Evolutionary conservation across 495 filamentous ascomycete genomes (phyloP).

Genomic region (Pseudevernia furfuracea): DNA sequence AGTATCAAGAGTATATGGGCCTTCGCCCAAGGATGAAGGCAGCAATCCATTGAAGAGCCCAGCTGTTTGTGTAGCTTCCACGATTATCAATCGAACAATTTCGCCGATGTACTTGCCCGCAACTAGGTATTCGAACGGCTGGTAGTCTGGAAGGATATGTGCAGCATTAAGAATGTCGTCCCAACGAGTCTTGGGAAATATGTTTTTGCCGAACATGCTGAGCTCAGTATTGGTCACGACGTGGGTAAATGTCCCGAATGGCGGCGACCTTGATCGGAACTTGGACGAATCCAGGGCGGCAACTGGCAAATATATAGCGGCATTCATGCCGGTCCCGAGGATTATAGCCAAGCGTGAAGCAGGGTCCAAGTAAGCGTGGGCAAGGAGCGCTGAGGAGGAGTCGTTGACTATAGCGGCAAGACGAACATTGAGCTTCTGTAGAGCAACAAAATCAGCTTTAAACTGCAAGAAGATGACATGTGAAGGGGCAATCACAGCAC

Average conservation of each 20-base stretch:
- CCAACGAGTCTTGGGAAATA: conserved; percentile 66
- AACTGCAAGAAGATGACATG: neutral
- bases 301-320: conserved; percentile 63
- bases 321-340: conserved; percentile 79
- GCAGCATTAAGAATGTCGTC: conserved; percentile 61
- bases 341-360: conserved; percentile 69
- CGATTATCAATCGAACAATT: conserved; percentile 65
- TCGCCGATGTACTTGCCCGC: conserved; percentile 80
- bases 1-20: conserved; percentile 61
- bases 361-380: conserved; percentile 60
- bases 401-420: conserved; percentile 80
- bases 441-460: neutral
- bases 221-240: conserved; percentile 85
- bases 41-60: conserved; percentile 47
- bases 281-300: conserved; percentile 59
- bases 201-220: conserved; percentile 70
- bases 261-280: conserved; percentile 38
- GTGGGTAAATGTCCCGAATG: conserved; percentile 45
- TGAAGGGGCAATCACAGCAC: conserved; percentile 29
- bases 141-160: conserved; percentile 70
- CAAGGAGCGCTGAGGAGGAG: conserved; percentile 71
- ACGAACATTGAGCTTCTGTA: conserved; percentile 37
- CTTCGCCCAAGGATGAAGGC: conserved; percentile 48
- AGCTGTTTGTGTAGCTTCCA: conserved; percentile 53
- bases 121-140: conserved; percentile 87